A percentile compares a stretch with the other conserved stretches of the same genome.
Evolutionary conservation across 2,329 filamentous ascomycete genomes (phyloP).

Genomic region (Sclerotinia trifoliorum): DNA sequence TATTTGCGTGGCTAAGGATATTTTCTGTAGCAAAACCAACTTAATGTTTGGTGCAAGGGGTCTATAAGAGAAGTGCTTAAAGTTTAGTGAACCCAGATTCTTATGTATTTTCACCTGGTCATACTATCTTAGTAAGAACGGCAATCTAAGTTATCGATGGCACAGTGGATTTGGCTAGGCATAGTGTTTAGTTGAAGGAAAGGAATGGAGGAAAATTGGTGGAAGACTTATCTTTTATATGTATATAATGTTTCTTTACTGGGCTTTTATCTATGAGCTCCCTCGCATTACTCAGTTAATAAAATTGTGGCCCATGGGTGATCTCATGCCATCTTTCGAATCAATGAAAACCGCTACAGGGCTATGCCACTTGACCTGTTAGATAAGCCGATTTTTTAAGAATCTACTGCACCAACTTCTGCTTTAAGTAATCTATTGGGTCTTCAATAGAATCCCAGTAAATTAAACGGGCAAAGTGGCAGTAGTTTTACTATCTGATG

Average conservation of each 20-base stretch:
- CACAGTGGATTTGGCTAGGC: not conserved
- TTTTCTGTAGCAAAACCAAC: not conserved
- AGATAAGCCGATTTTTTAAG: too few relatives aligned
- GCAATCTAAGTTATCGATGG: not conserved
- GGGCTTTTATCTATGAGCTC: too few relatives aligned
- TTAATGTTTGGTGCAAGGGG: not conserved
- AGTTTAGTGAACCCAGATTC: not conserved
- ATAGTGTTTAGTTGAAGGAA: not conserved
- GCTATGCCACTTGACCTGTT: too few relatives aligned
- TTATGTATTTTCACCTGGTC: not conserved
- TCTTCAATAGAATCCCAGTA: too few relatives aligned
- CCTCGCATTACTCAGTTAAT: too few relatives aligned
- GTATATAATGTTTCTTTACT: not conserved
- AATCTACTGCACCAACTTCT: too few relatives aligned
- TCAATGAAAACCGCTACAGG: too few relatives aligned
- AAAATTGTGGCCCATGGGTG: too few relatives aligned
- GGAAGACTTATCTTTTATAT: not conserved
- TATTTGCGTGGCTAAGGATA: not conserved
- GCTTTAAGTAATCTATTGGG: too few relatives aligned
- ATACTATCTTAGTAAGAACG: not conserved
- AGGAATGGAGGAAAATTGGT: not conserved
- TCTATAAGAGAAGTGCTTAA: not conserved
- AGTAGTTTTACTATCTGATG: too few relatives aligned
- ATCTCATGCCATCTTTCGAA: too few relatives aligned
- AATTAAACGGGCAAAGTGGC: too few relatives aligned